These are phyloP conservation scores for Onygena corvina DNA, from an alignment of 2,329 filamentous ascomycete genomes.

Conservation along the genomic window DNA sequence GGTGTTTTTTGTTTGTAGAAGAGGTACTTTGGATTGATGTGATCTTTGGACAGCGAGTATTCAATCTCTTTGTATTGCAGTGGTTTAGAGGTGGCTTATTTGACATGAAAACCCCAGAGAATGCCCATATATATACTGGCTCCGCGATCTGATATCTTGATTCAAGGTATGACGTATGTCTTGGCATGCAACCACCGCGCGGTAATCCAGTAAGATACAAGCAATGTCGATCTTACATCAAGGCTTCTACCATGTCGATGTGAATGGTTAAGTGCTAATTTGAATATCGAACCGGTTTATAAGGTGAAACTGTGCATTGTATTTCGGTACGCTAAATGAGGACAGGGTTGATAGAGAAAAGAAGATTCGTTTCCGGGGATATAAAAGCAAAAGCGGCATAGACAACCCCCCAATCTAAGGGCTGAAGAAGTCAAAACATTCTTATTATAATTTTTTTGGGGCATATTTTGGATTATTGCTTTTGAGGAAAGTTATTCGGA, in stretches of 20 bases:
- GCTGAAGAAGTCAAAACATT: background rate
- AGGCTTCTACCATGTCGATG: too few species aligned
- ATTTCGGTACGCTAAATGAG: background rate
- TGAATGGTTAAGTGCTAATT: too few species aligned
- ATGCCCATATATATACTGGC: too few species aligned
- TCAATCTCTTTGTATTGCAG: too few species aligned
- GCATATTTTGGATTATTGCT: background rate
- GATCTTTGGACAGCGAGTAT: too few species aligned
- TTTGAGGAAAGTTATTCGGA: background rate
- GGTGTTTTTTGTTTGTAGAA: too few species aligned
- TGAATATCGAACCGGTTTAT: too few species aligned
- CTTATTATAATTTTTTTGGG: conserved; percentile 3
- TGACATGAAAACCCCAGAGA: too few species aligned
- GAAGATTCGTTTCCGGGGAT: background rate
- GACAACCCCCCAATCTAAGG: conserved; percentile 2
- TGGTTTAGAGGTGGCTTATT: background rate
- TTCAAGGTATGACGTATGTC: background rate
- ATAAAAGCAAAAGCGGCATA: background rate
- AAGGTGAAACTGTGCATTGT: background rate
- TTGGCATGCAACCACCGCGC: background rate
- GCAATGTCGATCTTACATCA: too few species aligned
- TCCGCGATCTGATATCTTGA: background rate
- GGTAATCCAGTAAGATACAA: background rate
- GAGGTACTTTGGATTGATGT: too few species aligned
- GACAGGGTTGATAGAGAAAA: background rate